Conservation (phyloP, 306 rosid genomes). For the Sechiopsis laciniata region DNA sequence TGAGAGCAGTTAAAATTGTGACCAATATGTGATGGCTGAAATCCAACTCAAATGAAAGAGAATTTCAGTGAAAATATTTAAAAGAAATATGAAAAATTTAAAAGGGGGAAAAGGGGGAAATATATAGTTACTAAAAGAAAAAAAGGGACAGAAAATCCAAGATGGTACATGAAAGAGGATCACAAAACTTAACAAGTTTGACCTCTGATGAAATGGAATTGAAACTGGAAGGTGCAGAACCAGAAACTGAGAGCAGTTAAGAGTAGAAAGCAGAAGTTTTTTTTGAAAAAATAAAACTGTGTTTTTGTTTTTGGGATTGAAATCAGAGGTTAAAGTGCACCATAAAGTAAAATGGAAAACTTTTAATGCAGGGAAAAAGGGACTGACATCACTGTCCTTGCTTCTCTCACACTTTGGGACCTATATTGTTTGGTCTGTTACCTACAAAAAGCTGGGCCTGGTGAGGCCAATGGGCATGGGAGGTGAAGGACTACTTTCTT, state of each 20-base stretch:
- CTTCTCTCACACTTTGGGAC: slow-evolving; percentile 2
- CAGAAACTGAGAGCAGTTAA: not conserved
- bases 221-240: not conserved
- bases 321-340: slow-evolving; percentile 4
- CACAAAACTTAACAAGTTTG: slow-evolving; percentile 6
- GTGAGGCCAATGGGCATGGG: too few relatives aligned
- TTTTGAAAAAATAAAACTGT: not conserved
- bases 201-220: not conserved
- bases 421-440: not conserved
- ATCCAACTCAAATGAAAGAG: not conserved
- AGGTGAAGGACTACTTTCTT: too few relatives aligned
- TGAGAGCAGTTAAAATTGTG: not conserved
- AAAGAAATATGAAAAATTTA: not conserved
- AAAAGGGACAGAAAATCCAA: slow-evolving; percentile 3
- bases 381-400: not conserved
- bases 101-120: not conserved
- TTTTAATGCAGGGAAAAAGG: not conserved
- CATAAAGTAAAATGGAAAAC: not conserved
- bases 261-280: not conserved
- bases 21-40: not conserved
- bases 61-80: not conserved
- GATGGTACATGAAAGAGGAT: slow-evolving; percentile 13
- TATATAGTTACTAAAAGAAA: not conserved
- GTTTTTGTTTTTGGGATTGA: not conserved
- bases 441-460: not conserved